Conservation (phyloP, 495 filamentous ascomycete species). For the Lineolata rhizophorae region DNA sequence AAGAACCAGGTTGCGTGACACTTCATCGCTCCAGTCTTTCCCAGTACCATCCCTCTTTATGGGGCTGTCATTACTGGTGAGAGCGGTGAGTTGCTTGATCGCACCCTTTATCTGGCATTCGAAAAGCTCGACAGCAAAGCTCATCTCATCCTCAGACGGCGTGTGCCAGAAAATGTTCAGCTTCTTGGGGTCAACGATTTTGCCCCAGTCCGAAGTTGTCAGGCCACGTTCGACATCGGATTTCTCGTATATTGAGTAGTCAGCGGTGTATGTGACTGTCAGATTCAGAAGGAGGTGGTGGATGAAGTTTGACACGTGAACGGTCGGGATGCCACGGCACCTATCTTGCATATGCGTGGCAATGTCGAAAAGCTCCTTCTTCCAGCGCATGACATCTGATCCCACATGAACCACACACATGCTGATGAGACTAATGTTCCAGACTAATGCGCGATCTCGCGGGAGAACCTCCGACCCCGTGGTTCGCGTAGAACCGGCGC, state of each 20-base stretch:
- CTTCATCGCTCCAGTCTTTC: conserved; percentile 96
- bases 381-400: conserved; percentile 66
- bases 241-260: conserved; percentile 67
- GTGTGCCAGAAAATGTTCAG: conserved; percentile 83
- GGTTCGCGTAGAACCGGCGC: conserved; percentile 84
- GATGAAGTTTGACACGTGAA: conserved; percentile 92
- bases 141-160: conserved; percentile 52
- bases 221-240: conserved; percentile 31
- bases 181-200: conserved; percentile 39
- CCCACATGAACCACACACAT: conserved; percentile 98
- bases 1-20: conserved; percentile 70
- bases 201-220: conserved; percentile 59
- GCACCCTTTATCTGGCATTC: conserved; percentile 49
- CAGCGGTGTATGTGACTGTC: conserved; percentile 78
- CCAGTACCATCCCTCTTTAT: conserved; percentile 85
- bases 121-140: conserved; percentile 76
- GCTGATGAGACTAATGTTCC: conserved; percentile 92
- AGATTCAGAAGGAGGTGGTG: conserved; percentile 97
- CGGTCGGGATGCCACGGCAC: conserved; percentile 77
- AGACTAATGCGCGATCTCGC: conserved; percentile 77
- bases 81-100: conserved; percentile 42
- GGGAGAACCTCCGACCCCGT: conserved; percentile 86
- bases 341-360: conserved; percentile 89
- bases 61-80: conserved; percentile 62
- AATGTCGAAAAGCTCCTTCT: conserved; percentile 72